Percentiles rank a stretch among this genome's conserved stretches.
phyloP scores from a whole-genome alignment of 495 filamentous ascomycete genomes.

The Rostrohypoxylon terebratum region DNA sequence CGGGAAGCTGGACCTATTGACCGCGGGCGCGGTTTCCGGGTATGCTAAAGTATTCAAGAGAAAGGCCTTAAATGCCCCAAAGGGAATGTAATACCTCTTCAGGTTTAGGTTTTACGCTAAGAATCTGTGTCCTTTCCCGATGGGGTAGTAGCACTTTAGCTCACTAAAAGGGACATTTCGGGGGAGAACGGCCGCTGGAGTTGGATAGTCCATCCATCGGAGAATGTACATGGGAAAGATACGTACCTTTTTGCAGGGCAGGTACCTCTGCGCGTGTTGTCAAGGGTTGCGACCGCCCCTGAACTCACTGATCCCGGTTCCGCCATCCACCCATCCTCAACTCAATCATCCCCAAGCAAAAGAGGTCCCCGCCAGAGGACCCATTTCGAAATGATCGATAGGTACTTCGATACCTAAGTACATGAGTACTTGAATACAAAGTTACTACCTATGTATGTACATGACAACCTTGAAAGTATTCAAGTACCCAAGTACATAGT shows the following conservation, averaged over 20 bases:
- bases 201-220: conserved; percentile 30
- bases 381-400: conserved; percentile 37
- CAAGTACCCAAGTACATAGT: conserved; percentile 30
- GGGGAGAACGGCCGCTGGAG: conserved; percentile 45
- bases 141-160: conserved; percentile 4
- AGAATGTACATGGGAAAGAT: conserved; percentile 13
- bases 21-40: conserved; percentile 47
- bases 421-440: conserved; percentile 17
- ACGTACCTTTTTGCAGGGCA: conserved; percentile 25
- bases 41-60: conserved; percentile 12
- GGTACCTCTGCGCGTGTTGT: conserved; percentile 47
- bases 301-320: conserved; percentile 39
- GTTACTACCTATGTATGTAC: no score
- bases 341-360: conserved; percentile 17
- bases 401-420: conserved; percentile 12
- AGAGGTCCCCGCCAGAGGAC: conserved; percentile 35
- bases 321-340: conserved; percentile 33
- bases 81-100: conserved; percentile 44
- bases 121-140: conserved; percentile 8
- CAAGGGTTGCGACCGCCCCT: conserved; percentile 45
- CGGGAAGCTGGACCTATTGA: conserved; percentile 49
- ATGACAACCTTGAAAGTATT: conserved; percentile 5
- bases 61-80: conserved; percentile 47
- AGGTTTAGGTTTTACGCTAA: conserved; percentile 39
- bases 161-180: conserved; percentile 44